Conservation (phyloP, 371 early-diverging fungal species). For the Polyrhizophydium stewartii region DNA sequence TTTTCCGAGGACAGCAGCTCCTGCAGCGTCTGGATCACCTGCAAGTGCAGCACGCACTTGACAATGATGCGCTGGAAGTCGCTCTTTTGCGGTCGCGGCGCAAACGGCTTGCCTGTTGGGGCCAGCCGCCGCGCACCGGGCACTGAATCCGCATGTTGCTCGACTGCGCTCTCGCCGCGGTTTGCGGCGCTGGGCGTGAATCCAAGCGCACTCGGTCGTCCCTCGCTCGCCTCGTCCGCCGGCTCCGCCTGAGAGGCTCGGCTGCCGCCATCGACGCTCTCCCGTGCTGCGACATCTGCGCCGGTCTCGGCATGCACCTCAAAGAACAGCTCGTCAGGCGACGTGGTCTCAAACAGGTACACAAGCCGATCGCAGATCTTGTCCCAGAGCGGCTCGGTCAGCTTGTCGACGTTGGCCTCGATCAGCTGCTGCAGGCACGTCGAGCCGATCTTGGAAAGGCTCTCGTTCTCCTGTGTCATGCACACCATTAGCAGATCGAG, state of each 20-base stretch:
- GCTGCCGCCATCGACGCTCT: no score
- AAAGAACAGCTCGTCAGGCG: conserved; percentile 74
- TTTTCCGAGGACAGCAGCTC: conserved; percentile 52
- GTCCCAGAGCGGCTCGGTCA: conserved; percentile 68
- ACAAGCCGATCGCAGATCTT: conserved; percentile 63
- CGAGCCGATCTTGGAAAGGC: conserved; percentile 82
- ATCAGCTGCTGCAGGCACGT: conserved; percentile 87
- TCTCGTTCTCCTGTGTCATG: conserved; percentile 87
- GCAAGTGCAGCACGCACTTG: conserved; percentile 70
- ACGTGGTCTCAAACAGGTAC: conserved; percentile 72
- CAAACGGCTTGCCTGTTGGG: conserved; percentile 8
- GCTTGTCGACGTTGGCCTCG: conserved; percentile 66
- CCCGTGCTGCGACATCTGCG: no score
- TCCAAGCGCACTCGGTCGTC: conserved; percentile 12
- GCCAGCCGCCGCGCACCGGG: no score
- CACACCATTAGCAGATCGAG: conserved; percentile 76
- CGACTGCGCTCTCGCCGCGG: no score
- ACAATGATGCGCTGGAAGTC: conserved; percentile 73
- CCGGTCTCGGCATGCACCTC: conserved; percentile 17
- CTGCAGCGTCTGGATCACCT: conserved; percentile 72
- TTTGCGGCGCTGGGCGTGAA: neutral
- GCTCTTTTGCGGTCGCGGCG: conserved; percentile 48
- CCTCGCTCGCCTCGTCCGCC: neutral
- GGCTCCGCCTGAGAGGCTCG: neutral
- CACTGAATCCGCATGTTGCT: no score